These are phyloP conservation scores for Paraphaeosphaeria sporulosa DNA, from an alignment of 2,329 filamentous ascomycete genomes.

Conservation along the genomic window DNA sequence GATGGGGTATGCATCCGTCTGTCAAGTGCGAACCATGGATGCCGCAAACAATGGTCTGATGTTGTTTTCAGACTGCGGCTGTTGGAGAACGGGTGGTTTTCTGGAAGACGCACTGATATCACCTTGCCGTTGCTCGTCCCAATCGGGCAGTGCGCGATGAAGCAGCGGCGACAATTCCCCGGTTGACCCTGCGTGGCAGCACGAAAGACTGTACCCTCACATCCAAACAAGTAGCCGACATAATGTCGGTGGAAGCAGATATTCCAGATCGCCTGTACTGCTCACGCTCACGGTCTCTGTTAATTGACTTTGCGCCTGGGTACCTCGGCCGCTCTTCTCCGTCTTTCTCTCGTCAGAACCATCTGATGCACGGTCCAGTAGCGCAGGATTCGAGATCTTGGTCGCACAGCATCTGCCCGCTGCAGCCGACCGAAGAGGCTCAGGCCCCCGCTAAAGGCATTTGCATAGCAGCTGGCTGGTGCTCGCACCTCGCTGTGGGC, in stretches of 20 bases:
- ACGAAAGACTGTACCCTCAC: background rate
- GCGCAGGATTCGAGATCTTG: background rate
- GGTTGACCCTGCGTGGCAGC: no score
- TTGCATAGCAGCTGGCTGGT: background rate
- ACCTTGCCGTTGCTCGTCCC: conserved; percentile 10
- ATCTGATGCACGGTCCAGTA: background rate
- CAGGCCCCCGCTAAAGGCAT: background rate
- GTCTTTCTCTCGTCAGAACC: background rate
- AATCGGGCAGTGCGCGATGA: conserved; percentile 22
- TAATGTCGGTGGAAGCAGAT: no score
- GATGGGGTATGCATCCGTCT: conserved; percentile 19
- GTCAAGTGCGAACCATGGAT: conserved; percentile 12
- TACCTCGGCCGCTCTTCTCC: background rate
- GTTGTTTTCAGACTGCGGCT: conserved; percentile 32
- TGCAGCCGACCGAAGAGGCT: conserved; percentile 1
- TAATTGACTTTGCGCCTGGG: no score
- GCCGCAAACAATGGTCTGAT: conserved; percentile 43
- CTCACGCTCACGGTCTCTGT: no score
- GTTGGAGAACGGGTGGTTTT: conserved; percentile 6
- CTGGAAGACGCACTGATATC: conserved; percentile 15
- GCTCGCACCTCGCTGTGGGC: conserved; percentile 26
- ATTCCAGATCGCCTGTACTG: no score
- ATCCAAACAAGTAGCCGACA: no score
- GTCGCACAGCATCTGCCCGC: conserved; percentile 12
- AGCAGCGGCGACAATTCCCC: background rate